Evolutionary conservation across 345 rosid genomes (phyloP).

Genomic region (Gossypium longicalyx): DNA sequence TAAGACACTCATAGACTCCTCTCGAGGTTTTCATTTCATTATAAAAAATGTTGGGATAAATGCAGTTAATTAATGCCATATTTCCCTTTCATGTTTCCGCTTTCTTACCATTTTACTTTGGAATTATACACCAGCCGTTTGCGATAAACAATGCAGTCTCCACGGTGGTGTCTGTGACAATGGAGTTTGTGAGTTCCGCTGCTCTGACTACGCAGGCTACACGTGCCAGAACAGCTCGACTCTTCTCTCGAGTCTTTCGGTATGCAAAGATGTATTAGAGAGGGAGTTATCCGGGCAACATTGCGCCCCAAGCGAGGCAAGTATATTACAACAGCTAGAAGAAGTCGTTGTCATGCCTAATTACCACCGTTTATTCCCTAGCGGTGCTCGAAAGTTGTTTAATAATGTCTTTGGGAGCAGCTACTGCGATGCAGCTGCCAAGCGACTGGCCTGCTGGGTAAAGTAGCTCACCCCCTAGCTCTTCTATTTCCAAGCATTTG

Average conservation of each 20-base stretch:
- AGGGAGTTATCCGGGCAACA: conserved; percentile 75
- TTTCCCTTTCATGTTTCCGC: neutral
- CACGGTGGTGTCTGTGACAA: conserved; percentile 99
- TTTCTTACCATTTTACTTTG: conserved; percentile 7
- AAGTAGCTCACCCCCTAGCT: conserved; percentile 10
- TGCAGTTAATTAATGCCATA: neutral
- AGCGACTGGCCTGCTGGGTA: conserved; percentile 96
- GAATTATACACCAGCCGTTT: conserved; percentile 57
- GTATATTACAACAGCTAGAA: conserved; percentile 91
- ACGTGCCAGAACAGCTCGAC: conserved; percentile 92
- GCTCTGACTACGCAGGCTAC: conserved; percentile 99
- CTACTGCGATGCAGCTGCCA: conserved; percentile 86
- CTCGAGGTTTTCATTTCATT: neutral
- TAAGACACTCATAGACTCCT: neutral
- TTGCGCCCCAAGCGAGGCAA: conserved; percentile 92
- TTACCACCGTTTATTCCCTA: conserved; percentile 82
- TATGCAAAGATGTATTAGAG: conserved; percentile 82
- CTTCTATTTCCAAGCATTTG: neutral
- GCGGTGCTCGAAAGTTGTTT: conserved; percentile 82
- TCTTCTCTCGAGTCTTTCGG: conserved; percentile 76
- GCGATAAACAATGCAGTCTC: conserved; percentile 98
- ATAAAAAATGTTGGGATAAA: neutral
- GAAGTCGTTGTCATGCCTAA: conserved; percentile 97
- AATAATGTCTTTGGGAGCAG: conserved; percentile 67
- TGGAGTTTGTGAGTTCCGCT: conserved; percentile 97